A percentile compares a stretch with the other conserved stretches of the same genome.
Conservation (phyloP, 2,329 filamentous ascomycete genomes). For the Ascochyta viciae-villosae region DNA sequence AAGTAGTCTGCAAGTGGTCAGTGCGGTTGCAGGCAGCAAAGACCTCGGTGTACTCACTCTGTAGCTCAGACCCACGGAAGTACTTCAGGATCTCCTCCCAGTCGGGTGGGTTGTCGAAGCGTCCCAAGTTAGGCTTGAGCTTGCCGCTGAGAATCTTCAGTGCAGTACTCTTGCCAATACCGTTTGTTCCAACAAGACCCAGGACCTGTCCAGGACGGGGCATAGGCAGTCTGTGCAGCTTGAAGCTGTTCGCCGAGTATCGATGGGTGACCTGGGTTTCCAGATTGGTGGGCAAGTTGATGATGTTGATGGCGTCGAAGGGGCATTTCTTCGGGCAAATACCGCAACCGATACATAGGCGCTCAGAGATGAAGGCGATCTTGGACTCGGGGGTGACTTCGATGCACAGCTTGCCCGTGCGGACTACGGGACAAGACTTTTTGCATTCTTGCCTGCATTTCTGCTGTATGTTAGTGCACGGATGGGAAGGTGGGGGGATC, state of each 20-base stretch:
- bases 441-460: slow-evolving; percentile 99
- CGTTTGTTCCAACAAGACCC: slow-evolving; percentile 97
- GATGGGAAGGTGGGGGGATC: slow-evolving; percentile 28
- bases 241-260: slow-evolving; percentile 99
- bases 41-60: slow-evolving; percentile 69
- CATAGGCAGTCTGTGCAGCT: slow-evolving; percentile 95
- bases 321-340: slow-evolving; percentile 99
- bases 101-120: slow-evolving; percentile 94
- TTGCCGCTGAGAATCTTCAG: slow-evolving; percentile 98
- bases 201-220: slow-evolving; percentile 94
- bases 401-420: slow-evolving; percentile 96
- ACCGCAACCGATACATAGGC: slow-evolving; percentile 96
- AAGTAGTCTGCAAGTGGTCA: slow-evolving; percentile 78
- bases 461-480: slow-evolving; percentile 54
- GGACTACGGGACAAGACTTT: slow-evolving; percentile 96
- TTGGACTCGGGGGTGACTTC: slow-evolving; percentile 88
- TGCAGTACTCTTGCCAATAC: slow-evolving; percentile 99
- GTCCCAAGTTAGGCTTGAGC: slow-evolving; percentile 95
- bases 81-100: slow-evolving; percentile 99
- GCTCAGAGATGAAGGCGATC: slow-evolving; percentile 97
- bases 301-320: slow-evolving; percentile 98
- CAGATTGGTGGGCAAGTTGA: slow-evolving; percentile 99
- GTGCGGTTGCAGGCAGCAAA: slow-evolving; percentile 2
- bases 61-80: slow-evolving; percentile 95
- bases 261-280: slow-evolving; percentile 98